Evolutionary conservation across 352 stramenopile species (phyloP).

Genomic region (Globisporangium mamillatum): DNA sequence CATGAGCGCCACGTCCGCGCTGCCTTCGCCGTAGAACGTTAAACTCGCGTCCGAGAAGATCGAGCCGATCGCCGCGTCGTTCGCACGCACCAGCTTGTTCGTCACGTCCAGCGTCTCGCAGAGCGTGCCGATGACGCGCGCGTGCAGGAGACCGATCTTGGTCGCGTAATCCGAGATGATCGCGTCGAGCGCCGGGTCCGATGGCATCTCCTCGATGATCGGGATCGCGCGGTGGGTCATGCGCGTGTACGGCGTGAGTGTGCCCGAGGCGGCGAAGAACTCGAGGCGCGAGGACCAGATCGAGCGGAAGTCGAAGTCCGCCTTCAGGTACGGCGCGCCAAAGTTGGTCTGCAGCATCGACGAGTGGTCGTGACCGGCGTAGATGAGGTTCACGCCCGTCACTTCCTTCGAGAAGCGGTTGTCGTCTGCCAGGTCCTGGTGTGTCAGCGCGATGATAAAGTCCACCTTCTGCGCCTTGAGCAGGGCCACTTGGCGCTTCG

Average conservation of each 20-base stretch:
- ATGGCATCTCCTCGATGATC: conserved; percentile 58
- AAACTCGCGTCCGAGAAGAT: conserved; percentile 40
- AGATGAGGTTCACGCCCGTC: conserved; percentile 59
- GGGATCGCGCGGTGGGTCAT: conserved; percentile 59
- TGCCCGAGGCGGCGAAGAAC: conserved; percentile 39
- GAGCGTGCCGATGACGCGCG: conserved; percentile 41
- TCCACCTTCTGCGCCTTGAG: conserved; percentile 50
- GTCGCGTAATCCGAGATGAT: conserved; percentile 70
- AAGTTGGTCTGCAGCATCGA: conserved; percentile 71
- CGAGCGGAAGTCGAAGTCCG: conserved; percentile 71
- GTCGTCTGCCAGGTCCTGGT: conserved; percentile 68
- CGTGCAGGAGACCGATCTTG: conserved; percentile 47
- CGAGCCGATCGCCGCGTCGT: conserved; percentile 47
- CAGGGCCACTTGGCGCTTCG: conserved; percentile 44
- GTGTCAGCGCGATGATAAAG: conserved; percentile 72
- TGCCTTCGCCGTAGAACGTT: conserved; percentile 14
- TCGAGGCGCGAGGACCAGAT: conserved; percentile 64
- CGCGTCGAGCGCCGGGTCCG: conserved; percentile 44
- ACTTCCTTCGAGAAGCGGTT: conserved; percentile 72
- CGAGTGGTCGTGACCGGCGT: conserved; percentile 66
- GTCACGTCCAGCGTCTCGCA: conserved; percentile 57
- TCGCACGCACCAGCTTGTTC: conserved; percentile 48
- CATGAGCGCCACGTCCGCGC: conserved; percentile 19
- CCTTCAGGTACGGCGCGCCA: conserved; percentile 66
- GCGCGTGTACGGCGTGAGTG: conserved; percentile 28